phyloP scores from a whole-genome alignment of 179 eudicot species.

The Drosera spatulata region DNA sequence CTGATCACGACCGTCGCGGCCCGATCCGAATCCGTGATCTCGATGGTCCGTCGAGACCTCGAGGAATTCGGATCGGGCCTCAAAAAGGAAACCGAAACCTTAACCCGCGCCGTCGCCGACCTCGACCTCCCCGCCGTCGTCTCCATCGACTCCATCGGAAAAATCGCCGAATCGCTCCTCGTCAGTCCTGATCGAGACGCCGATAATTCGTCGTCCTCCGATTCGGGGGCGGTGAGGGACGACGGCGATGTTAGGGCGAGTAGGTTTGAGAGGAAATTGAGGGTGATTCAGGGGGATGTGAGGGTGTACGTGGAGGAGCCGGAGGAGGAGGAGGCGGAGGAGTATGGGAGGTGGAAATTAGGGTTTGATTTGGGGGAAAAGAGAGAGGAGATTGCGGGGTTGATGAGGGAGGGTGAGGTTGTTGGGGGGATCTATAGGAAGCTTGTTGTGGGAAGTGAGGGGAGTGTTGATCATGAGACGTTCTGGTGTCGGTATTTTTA shows the following conservation, averaged over 20 bases:
- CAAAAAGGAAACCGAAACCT: constrained; percentile 37
- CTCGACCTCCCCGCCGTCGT: constrained; percentile 53
- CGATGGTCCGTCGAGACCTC: constrained; percentile 61
- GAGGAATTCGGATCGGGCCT: constrained; percentile 62
- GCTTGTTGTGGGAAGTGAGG: constrained; percentile 41
- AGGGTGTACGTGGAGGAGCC: constrained; percentile 44
- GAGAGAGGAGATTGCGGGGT: constrained; percentile 30
- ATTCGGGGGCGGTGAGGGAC: constrained; percentile 5
- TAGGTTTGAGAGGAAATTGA: constrained; percentile 52
- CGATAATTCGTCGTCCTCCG: constrained; percentile 13
- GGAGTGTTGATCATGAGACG: constrained; percentile 21
- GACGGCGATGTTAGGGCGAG: constrained; percentile 24
- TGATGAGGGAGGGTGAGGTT: constrained; percentile 36
- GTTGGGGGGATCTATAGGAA: constrained; percentile 31
- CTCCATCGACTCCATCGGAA: constrained; percentile 43
- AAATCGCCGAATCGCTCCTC: constrained; percentile 29
- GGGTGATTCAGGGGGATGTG: constrained; percentile 42
- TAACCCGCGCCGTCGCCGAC: constrained; percentile 58
- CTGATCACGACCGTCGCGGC: constrained; percentile 44
- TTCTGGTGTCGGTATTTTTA: constrained; percentile 80
- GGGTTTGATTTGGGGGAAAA: constrained; percentile 46
- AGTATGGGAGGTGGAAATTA: constrained; percentile 47
- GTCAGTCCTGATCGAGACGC: constrained; percentile 25
- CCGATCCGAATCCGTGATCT: constrained; percentile 60
- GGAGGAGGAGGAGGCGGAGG: constrained; percentile 30